Conservation (phyloP, 2,329 filamentous ascomycete species). For the Neopestalotiopsis clavispora region DNA sequence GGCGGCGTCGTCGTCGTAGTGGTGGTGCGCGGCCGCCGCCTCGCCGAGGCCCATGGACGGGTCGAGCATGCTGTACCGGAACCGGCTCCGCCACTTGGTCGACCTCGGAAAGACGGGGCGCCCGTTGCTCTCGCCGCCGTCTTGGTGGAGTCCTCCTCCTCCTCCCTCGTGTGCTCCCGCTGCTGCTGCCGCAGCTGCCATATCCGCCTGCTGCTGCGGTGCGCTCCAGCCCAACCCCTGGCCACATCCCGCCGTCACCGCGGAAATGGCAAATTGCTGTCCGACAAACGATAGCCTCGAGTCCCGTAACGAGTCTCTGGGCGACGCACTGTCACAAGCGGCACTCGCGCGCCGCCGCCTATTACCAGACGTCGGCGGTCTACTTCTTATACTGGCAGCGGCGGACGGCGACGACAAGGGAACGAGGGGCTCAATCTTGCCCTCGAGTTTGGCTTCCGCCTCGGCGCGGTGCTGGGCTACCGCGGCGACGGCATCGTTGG, state of each 20-base stretch:
- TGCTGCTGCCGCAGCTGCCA: neutral
- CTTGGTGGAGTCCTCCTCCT: neutral
- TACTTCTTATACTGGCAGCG: neutral
- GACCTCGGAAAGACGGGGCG: neutral
- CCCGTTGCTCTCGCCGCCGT: neutral
- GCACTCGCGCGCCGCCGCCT: neutral
- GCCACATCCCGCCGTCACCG: slow-evolving; percentile 1
- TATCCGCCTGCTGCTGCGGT: neutral
- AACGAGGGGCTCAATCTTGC: slow-evolving; percentile 5
- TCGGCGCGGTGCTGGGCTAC: slow-evolving; percentile 12
- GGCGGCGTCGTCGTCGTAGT: slow-evolving; percentile 3
- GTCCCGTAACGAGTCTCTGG: neutral
- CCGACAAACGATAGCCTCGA: slow-evolving; percentile 1
- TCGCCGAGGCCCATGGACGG: slow-evolving; percentile 10
- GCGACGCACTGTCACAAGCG: neutral
- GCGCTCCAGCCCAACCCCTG: neutral
- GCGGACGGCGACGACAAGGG: neutral
- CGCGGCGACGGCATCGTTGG: neutral
- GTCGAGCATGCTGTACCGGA: slow-evolving; percentile 6
- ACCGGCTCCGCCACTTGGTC: slow-evolving; percentile 2
- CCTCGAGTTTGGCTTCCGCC: slow-evolving; percentile 8
- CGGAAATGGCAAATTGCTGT: slow-evolving; percentile 12
- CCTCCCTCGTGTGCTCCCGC: neutral
- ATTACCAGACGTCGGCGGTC: neutral
- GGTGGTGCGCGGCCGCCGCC: neutral